Base-by-base conservation (phyloP, 2,329 filamentous ascomycete genomes). In the Sodiomyces alkalinus region DNA sequence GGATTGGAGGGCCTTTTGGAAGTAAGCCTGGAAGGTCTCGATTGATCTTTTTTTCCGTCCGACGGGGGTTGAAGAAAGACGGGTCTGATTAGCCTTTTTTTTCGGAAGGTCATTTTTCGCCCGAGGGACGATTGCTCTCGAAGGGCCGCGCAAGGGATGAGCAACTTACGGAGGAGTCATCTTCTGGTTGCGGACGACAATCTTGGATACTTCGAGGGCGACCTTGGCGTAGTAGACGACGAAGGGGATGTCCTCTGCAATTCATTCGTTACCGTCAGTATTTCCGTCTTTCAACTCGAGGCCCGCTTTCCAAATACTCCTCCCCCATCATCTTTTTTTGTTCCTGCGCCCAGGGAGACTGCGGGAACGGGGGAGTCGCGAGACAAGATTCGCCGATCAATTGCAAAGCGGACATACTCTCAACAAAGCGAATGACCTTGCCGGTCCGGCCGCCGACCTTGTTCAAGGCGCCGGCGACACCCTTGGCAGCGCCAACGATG, bases 171-270 rank as follows among this genome's bases (percentile, higher is more conserved):
- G 90, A 60, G 83, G 85, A 51, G 68, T 64, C 85, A 98, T 94
- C 63, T 80, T 81, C 60, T 87, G 85, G 55, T 74, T 76, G 46
- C 74, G 72, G 64, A 85, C 83, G 42, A 96, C 73, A 42, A 94
- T 68, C 69, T 81, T 92, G 52, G 69, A 70, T 35, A 96, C 67
- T 67, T 98, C 90, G 40, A 86, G 61, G 45, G 68, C 80, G 50
- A 96, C 87, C 55, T 75, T 80, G 48, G 78, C 75, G 68, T 96
- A 98, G 73, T 94, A 94, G 52, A 92, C 52, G 39, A 85, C 77
- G 37, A 76, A 75, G 43, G 90, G 90, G 43, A 86, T 72, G 17
- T 29, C 20, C 20, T 23, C 23, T 26, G 23, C 14, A 24, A 11
- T 8, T 9, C 12, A 13, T 9, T 24, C n/a, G n/a, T n/a, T n/a